A percentile compares a stretch with the other conserved stretches of the same genome.
Conservation (phyloP, 2,329 filamentous ascomycete species). For the Xylaria multiplex region DNA sequence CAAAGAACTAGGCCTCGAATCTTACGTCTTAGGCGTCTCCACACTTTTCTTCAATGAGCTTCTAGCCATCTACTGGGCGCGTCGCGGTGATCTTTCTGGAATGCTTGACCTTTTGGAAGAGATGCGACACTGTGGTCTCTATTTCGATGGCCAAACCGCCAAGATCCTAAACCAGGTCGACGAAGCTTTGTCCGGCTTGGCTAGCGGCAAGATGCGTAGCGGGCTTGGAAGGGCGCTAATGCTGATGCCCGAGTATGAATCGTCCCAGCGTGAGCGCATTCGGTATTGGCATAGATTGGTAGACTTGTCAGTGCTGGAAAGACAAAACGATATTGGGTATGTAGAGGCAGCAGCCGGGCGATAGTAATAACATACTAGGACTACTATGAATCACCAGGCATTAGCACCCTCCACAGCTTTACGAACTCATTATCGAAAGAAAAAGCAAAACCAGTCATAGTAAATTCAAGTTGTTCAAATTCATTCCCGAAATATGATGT, state of each 20-base stretch:
- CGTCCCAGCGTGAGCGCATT: conserved; percentile 44
- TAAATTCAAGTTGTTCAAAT: not conserved
- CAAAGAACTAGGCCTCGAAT: conserved; percentile 73
- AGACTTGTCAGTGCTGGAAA: conserved; percentile 44
- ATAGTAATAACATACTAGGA: not conserved
- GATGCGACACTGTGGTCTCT: conserved; percentile 72
- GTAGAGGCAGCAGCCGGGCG: conserved; percentile 1
- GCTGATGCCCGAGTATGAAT: conserved; percentile 53
- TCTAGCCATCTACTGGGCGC: conserved; percentile 68
- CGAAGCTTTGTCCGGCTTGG: conserved; percentile 33
- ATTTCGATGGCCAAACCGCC: conserved; percentile 63
- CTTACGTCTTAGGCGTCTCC: conserved; percentile 76
- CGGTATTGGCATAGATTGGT: conserved; percentile 47
- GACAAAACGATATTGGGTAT: conserved; percentile 39
- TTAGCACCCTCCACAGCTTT: too few species aligned
- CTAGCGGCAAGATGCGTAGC: conserved; percentile 35
- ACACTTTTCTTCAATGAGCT: conserved; percentile 76
- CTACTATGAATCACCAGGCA: not conserved
- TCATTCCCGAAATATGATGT: not conserved
- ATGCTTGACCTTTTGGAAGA: conserved; percentile 69
- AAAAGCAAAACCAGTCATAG: too few species aligned
- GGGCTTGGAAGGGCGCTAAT: conserved; percentile 49
- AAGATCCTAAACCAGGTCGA: conserved; percentile 51
- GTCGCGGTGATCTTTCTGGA: conserved; percentile 65
- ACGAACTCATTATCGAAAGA: too few species aligned